Evolutionary conservation across 148 eudicot species (phyloP).

Genomic region (Selenicereus undatus): DNA sequence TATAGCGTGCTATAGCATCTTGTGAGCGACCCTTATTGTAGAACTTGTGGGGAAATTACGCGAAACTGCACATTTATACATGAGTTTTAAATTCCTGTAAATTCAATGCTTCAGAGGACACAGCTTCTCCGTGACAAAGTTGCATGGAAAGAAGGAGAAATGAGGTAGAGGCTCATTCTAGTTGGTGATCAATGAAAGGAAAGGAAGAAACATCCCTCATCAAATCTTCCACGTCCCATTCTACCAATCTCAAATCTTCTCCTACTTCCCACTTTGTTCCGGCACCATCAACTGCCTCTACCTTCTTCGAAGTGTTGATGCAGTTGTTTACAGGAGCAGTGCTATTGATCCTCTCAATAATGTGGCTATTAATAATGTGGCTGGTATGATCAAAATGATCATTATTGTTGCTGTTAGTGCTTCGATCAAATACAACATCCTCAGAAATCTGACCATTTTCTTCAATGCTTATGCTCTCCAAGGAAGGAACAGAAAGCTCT

Average conservation of each 20-base stretch:
- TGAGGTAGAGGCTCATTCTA: slow-evolving; percentile 22
- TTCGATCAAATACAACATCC: slow-evolving; percentile 8
- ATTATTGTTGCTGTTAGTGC: slow-evolving; percentile 16
- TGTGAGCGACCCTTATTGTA: slow-evolving; percentile 24
- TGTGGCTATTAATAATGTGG: slow-evolving; percentile 30
- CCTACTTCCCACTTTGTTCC: slow-evolving; percentile 47
- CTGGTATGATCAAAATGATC: slow-evolving; percentile 29
- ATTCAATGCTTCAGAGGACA: not conserved
- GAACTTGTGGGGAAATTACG: slow-evolving; percentile 18
- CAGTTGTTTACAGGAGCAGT: slow-evolving; percentile 26
- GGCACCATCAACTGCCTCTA: slow-evolving; percentile 15
- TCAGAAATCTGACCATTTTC: slow-evolving; percentile 26
- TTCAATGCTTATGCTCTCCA: slow-evolving; percentile 43
- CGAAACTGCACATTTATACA: slow-evolving; percentile 13
- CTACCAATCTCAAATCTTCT: slow-evolving; percentile 61
- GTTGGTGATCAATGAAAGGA: slow-evolving; percentile 59
- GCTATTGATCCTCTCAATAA: slow-evolving; percentile 28
- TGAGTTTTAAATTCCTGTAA: not conserved
- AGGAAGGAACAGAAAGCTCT: slow-evolving; percentile 47
- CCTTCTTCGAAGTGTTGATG: slow-evolving; percentile 27
- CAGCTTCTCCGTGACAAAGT: not conserved
- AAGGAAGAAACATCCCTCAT: slow-evolving; percentile 61
- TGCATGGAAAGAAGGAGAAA: not conserved
- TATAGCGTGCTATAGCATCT: slow-evolving; percentile 17
- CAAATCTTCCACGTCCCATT: slow-evolving; percentile 82